Evolutionary conservation across 2,329 filamentous ascomycete genomes (phyloP).

Genomic region (Sporothrix sp.): DNA sequence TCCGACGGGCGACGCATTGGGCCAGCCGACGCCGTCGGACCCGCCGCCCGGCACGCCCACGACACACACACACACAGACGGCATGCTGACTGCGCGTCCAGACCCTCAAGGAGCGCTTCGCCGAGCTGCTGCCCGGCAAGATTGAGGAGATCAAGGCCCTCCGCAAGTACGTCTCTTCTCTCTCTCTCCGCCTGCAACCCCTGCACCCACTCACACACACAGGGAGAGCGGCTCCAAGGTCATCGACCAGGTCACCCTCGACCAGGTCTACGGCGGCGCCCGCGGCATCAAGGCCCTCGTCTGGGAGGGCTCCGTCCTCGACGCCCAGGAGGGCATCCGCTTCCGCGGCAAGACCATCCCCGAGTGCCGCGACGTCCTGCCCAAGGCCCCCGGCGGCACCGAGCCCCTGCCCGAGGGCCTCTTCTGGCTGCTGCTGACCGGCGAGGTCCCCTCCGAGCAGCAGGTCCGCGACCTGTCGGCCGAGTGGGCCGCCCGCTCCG

Average conservation of each 20-base stretch:
- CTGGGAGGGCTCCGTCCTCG: conserved; percentile 97
- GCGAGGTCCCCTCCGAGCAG: conserved; percentile 94
- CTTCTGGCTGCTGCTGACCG: conserved; percentile 98
- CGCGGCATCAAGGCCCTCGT: conserved; percentile 98
- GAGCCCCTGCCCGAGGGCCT: conserved; percentile 98
- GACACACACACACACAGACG: no score
- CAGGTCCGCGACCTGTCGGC: conserved; percentile 97
- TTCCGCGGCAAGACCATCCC: conserved; percentile 99
- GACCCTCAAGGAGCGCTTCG: conserved; percentile 98
- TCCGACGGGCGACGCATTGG: neutral
- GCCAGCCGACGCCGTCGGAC: neutral
- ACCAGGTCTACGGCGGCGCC: conserved; percentile 98
- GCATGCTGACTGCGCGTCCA: conserved; percentile 33
- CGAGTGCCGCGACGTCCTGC: conserved; percentile 94
- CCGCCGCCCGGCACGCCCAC: no score
- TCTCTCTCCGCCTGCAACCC: neutral
- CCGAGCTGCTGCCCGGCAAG: conserved; percentile 89
- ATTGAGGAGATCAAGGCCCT: conserved; percentile 99
- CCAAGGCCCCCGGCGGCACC: conserved; percentile 91
- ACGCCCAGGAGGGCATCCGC: conserved; percentile 97
- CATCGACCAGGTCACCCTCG: conserved; percentile 93
- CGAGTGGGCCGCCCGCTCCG: conserved; percentile 96
- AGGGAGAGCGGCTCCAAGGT: conserved; percentile 95
- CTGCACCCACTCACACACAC: neutral
- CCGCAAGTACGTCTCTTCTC: conserved; percentile 62